A percentile compares a stretch with the other conserved stretches of the same genome.
phyloP scores from a whole-genome alignment of 768 basidiomycete genomes.

The Termitomyces bulborhizus region DNA sequence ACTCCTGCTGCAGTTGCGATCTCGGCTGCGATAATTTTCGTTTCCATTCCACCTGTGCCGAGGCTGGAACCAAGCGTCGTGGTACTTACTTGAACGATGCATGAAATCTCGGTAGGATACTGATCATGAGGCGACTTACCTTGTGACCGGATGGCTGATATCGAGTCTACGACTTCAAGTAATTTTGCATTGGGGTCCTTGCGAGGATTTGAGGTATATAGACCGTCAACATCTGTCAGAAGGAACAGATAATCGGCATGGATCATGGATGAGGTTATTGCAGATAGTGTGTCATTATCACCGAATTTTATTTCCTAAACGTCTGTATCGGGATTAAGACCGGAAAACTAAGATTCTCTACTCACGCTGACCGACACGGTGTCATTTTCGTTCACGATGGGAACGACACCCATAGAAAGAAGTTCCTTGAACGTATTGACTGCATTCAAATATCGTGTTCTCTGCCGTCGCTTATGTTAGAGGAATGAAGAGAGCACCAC shows the following conservation, averaged over 20 bases:
- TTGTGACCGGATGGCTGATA: constrained; percentile 72
- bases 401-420: constrained; percentile 89
- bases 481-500: constrained; percentile 9
- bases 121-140: constrained; percentile 40
- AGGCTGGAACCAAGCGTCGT: constrained; percentile 87
- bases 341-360: constrained; percentile 13
- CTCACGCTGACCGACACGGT: constrained; percentile 95
- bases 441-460: constrained; percentile 93
- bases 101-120: background rate
- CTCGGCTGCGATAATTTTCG: constrained; percentile 96
- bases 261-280: constrained; percentile 95
- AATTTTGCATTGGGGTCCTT: constrained; percentile 63
- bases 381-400: constrained; percentile 99
- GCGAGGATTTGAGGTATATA: constrained; percentile 89
- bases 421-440: constrained; percentile 93
- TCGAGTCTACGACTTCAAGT: constrained; percentile 39
- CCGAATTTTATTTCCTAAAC: constrained; percentile 98
- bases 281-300: constrained; percentile 97
- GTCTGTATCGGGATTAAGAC: background rate
- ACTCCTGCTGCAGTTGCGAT: constrained; percentile 95
- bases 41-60: constrained; percentile 99
- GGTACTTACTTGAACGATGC: constrained; percentile 65
- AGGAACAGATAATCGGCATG: constrained; percentile 97
- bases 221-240: constrained; percentile 91
- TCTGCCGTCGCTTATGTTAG: constrained; percentile 38